Conservation (phyloP, 352 stramenopile genomes). For the Globisporangium canariense region DNA sequence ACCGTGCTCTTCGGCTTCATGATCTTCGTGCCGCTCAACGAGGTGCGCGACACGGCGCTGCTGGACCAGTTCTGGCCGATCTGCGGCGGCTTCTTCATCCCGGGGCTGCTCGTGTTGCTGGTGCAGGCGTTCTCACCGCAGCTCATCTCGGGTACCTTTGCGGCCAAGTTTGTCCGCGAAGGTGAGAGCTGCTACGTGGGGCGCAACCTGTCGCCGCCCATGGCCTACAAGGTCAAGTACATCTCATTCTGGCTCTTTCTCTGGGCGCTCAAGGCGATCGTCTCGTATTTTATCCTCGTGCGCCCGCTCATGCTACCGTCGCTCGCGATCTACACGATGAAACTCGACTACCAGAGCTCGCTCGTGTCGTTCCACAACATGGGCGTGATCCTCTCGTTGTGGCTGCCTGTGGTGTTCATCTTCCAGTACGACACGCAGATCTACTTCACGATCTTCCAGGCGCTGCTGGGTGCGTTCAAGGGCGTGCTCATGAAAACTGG, state of each 20-base stretch:
- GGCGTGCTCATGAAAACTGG: constrained; percentile 75
- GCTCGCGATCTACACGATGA: constrained; percentile 70
- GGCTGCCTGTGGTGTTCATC: constrained; percentile 64
- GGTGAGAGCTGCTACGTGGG: constrained; percentile 70
- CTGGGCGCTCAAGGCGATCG: constrained; percentile 47
- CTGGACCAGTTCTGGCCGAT: constrained; percentile 42
- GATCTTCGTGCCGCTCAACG: constrained; percentile 56
- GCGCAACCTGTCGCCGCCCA: constrained; percentile 56
- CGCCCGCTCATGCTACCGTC: constrained; percentile 63
- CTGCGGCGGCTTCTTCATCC: constrained; percentile 42
- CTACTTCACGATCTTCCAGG: constrained; percentile 79
- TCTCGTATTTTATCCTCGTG: constrained; percentile 69
- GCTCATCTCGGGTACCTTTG: constrained; percentile 48
- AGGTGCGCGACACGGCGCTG: constrained; percentile 41
- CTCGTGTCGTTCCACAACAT: constrained; percentile 76
- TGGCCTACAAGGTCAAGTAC: constrained; percentile 63
- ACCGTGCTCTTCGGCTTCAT: constrained; percentile 49
- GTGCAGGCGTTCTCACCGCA: constrained; percentile 51
- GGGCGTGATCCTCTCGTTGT: constrained; percentile 60
- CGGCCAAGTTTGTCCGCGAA: constrained; percentile 70
- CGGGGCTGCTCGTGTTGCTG: constrained; percentile 48
- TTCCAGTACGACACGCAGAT: constrained; percentile 84
- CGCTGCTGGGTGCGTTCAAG: constrained; percentile 56
- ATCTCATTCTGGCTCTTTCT: constrained; percentile 60
- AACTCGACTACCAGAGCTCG: constrained; percentile 61